Evolutionary conservation across 176 grass and related monocot species (phyloP).

Genomic region (Triticum urartu): DNA sequence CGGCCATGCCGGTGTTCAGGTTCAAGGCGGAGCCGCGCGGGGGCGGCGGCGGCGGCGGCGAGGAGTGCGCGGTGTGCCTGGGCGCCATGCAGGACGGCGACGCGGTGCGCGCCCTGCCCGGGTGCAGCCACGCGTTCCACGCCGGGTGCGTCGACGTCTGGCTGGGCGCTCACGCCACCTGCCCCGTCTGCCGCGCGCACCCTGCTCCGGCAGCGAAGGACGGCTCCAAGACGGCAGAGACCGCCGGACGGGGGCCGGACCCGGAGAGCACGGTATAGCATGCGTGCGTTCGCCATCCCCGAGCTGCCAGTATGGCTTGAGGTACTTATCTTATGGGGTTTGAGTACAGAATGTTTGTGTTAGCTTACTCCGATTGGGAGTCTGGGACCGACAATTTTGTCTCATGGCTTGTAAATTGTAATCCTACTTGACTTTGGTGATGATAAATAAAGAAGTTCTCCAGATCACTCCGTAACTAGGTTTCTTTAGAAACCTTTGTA

Average conservation of each 20-base stretch:
- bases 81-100: constrained; percentile 58
- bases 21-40: constrained; percentile 25
- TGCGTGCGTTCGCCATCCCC: background rate
- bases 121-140: constrained; percentile 58
- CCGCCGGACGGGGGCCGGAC: constrained; percentile 24
- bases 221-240: background rate
- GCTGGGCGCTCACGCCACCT: constrained; percentile 47
- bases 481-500: too few species aligned
- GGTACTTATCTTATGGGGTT: background rate
- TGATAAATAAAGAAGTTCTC: background rate
- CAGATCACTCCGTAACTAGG: background rate
- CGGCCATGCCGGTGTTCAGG: constrained; percentile 41
- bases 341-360: constrained; percentile 24
- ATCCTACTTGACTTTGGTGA: background rate
- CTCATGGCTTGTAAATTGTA: background rate
- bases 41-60: background rate
- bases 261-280: constrained; percentile 40
- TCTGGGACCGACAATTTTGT: too few species aligned
- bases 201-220: constrained; percentile 21
- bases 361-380: background rate
- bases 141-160: constrained; percentile 50
- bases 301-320: background rate
- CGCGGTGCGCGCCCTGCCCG: constrained; percentile 52
- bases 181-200: constrained; percentile 48
- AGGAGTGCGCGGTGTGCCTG: constrained; percentile 60